Evolutionary conservation across 2,329 filamentous ascomycete species (phyloP).

Genomic region (Pezicula neosporulosa): DNA sequence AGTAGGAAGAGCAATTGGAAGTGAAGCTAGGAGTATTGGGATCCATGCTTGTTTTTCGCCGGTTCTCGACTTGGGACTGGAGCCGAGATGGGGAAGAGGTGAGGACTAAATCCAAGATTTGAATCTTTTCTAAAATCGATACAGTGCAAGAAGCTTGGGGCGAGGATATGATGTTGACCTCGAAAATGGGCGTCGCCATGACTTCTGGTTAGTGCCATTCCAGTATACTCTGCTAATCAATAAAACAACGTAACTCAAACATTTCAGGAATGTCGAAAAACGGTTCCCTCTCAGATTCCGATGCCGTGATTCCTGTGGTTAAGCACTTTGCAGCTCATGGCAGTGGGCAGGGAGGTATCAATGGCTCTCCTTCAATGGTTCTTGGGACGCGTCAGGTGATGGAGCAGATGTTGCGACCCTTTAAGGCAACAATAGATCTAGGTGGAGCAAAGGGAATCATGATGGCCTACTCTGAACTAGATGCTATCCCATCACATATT

Average conservation of each 20-base stretch:
- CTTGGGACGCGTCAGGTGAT: slow-evolving; percentile 39
- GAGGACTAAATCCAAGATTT: neutral
- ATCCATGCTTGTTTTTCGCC: slow-evolving; percentile 41
- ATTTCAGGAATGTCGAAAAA: slow-evolving; percentile 37
- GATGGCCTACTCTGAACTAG: slow-evolving; percentile 42
- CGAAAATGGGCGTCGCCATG: slow-evolving; percentile 41
- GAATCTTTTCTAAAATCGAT: neutral
- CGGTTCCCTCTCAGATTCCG: slow-evolving; percentile 35
- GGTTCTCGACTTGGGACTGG: slow-evolving; percentile 40
- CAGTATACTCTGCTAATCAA: neutral
- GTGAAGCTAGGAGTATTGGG: slow-evolving; percentile 40
- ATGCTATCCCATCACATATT: slow-evolving; percentile 36
- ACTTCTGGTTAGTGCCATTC: slow-evolving; percentile 23
- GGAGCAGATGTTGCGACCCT: slow-evolving; percentile 38
- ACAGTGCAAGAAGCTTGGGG: slow-evolving; percentile 39
- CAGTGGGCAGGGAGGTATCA: slow-evolving; percentile 37
- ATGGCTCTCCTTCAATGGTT: slow-evolving; percentile 40
- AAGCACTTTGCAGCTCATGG: slow-evolving; percentile 45
- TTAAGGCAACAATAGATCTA: slow-evolving; percentile 38
- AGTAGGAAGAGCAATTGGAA: slow-evolving; percentile 38
- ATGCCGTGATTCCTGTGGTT: slow-evolving; percentile 40
- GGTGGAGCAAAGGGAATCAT: slow-evolving; percentile 39
- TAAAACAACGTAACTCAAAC: neutral
- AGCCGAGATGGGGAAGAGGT: slow-evolving; percentile 39
- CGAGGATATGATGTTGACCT: slow-evolving; percentile 40